Evolutionary conservation across 768 basidiomycete genomes (phyloP).

Genomic region (Russula abietina): DNA sequence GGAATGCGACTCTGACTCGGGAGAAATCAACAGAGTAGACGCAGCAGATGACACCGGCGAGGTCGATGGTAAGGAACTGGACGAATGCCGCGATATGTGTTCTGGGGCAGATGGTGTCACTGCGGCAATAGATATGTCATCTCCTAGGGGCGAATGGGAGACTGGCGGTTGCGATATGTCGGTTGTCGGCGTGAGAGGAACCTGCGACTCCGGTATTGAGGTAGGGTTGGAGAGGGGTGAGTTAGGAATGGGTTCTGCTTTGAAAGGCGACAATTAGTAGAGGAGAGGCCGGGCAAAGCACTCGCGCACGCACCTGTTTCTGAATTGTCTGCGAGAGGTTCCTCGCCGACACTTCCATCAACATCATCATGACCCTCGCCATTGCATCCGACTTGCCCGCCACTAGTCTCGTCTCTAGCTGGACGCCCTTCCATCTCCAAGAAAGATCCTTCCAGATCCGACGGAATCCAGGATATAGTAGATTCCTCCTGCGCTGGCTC

Average conservation of each 20-base stretch:
- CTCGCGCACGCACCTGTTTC: slow-evolving; percentile 1
- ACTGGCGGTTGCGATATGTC: not conserved
- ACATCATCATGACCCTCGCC: not conserved
- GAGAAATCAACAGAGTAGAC: not conserved
- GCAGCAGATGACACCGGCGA: not conserved
- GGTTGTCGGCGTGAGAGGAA: too few species aligned
- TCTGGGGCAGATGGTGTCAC: not conserved
- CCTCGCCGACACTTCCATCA: not conserved
- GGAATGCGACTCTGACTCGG: not conserved
- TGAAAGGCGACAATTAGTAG: not conserved
- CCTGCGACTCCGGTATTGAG: not conserved
- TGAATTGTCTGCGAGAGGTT: not conserved
- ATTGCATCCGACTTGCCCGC: not conserved
- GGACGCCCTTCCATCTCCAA: slow-evolving; percentile 23
- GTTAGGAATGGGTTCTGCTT: not conserved
- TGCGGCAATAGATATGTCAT: not conserved
- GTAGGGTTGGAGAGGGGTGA: not conserved
- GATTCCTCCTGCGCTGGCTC: slow-evolving; percentile 4
- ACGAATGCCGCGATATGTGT: not conserved
- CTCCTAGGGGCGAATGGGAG: not conserved
- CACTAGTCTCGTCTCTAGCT: slow-evolving; percentile 6
- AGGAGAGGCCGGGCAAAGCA: too few species aligned
- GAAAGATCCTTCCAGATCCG: slow-evolving; percentile 11
- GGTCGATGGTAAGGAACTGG: not conserved
- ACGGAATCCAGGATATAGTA: not conserved